A percentile compares a stretch with the other conserved stretches of the same genome.
Evolutionary conservation across 441 rosid genomes (phyloP).

Genomic region (Breynia disticha): DNA sequence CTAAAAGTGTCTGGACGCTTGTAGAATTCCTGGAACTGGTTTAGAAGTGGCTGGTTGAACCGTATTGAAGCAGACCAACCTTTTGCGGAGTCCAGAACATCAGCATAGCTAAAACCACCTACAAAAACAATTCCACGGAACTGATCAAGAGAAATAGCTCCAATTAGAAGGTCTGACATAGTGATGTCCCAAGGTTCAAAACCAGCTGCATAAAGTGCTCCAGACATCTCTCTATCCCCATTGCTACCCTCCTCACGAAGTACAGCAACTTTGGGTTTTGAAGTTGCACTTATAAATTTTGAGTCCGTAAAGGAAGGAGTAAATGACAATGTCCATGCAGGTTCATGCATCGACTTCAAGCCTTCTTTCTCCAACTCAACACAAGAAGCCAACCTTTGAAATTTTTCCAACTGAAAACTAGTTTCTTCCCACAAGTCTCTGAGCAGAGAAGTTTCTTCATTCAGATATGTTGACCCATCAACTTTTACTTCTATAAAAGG

Average conservation of each 20-base stretch:
- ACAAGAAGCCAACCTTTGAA: slow-evolving; percentile 74
- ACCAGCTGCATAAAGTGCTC: slow-evolving; percentile 79
- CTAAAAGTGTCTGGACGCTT: slow-evolving; percentile 83
- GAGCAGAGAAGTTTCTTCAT: slow-evolving; percentile 51
- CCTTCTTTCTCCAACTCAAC: slow-evolving; percentile 87
- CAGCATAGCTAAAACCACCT: slow-evolving; percentile 96
- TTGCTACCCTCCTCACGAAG: slow-evolving; percentile 98
- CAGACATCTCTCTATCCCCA: slow-evolving; percentile 97
- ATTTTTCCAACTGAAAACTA: slow-evolving; percentile 75
- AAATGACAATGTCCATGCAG: slow-evolving; percentile 68
- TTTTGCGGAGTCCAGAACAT: slow-evolving; percentile 93
- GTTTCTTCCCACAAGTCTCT: slow-evolving; percentile 97
- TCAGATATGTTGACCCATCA: slow-evolving; percentile 45
- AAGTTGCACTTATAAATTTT: slow-evolving; percentile 40
- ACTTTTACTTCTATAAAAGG: slow-evolving; percentile 52
- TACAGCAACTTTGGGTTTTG: slow-evolving; percentile 83
- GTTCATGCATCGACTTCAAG: slow-evolving; percentile 60
- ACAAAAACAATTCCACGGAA: slow-evolving; percentile 85
- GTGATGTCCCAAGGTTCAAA: slow-evolving; percentile 96
- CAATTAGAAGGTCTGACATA: slow-evolving; percentile 76
- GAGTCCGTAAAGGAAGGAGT: slow-evolving; percentile 64
- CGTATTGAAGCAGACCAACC: slow-evolving; percentile 97
- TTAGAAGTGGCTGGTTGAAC: slow-evolving; percentile 62
- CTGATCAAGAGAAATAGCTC: slow-evolving; percentile 49
- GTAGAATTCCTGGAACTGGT: slow-evolving; percentile 87